Percentiles rank a stretch among this genome's conserved stretches.
These are phyloP conservation scores for Cicer bijugum DNA, from an alignment of 306 rosid genomes.

Conservation along the genomic window DNA sequence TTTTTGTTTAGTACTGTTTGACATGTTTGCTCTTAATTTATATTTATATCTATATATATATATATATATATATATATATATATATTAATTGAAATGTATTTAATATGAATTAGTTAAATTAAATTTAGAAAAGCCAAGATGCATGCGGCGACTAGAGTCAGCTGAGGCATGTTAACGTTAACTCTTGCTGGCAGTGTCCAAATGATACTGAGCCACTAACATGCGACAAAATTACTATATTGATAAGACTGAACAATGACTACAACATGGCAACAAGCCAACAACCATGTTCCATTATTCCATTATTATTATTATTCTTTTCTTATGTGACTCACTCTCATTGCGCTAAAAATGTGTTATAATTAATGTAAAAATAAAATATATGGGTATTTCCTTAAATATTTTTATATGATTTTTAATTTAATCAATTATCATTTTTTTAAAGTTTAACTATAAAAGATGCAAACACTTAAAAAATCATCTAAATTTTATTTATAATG, in stretches of 20 bases:
- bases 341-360: neutral
- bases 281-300: neutral
- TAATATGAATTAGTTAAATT: too few relatives aligned
- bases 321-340: neutral
- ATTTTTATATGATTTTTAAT: too few relatives aligned
- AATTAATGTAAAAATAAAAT: neutral
- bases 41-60: too few relatives aligned
- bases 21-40: too few relatives aligned
- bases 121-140: neutral
- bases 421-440: too few relatives aligned
- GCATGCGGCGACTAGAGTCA: slow-evolving; percentile 14
- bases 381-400: too few relatives aligned
- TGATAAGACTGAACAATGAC: neutral
- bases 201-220: neutral
- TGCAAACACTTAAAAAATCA: too few relatives aligned
- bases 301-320: neutral
- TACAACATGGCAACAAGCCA: neutral
- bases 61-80: too few relatives aligned
- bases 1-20: too few relatives aligned
- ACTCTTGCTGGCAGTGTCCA: neutral
- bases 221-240: neutral
- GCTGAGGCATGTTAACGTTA: neutral
- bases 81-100: too few relatives aligned
- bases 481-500: neutral
- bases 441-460: too few relatives aligned